phyloP scores from a whole-genome alignment of 106 monocot genomes.

The Dendrobium huoshanense region DNA sequence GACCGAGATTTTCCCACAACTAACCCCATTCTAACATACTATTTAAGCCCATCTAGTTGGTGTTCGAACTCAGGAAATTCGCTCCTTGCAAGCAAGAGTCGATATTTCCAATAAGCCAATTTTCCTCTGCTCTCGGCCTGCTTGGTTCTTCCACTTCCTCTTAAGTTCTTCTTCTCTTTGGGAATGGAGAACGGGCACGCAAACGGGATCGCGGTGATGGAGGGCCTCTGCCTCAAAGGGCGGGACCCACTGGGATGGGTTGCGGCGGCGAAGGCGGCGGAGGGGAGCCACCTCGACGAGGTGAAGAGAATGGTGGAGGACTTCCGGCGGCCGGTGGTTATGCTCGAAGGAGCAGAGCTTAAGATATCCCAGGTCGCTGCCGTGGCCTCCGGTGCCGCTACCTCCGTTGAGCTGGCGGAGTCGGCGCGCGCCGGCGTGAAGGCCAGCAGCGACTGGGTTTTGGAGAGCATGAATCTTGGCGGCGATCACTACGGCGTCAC shows the following conservation, averaged over 20 bases:
- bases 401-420: constrained; percentile 28
- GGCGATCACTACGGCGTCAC: constrained; percentile 54
- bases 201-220: not conserved
- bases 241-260: constrained; percentile 15
- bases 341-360: constrained; percentile 13
- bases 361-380: constrained; percentile 23
- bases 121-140: not conserved
- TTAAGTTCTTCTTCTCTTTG: not conserved
- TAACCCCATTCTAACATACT: not conserved
- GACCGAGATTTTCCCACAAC: not conserved
- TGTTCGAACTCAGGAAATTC: not conserved
- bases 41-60: not conserved
- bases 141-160: not conserved
- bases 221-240: not conserved
- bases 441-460: constrained; percentile 45
- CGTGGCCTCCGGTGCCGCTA: not conserved
- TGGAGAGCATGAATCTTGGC: constrained; percentile 35
- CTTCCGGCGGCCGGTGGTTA: constrained; percentile 8
- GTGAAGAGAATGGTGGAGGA: constrained; percentile 31
- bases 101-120: not conserved
- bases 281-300: constrained; percentile 26
- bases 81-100: not conserved
- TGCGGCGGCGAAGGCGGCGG: constrained; percentile 13
- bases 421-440: constrained; percentile 24
- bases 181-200: constrained; percentile 8